Conservation (phyloP, 1,284 basidiomycete species). For the Cryptococcus floricola region DNA sequence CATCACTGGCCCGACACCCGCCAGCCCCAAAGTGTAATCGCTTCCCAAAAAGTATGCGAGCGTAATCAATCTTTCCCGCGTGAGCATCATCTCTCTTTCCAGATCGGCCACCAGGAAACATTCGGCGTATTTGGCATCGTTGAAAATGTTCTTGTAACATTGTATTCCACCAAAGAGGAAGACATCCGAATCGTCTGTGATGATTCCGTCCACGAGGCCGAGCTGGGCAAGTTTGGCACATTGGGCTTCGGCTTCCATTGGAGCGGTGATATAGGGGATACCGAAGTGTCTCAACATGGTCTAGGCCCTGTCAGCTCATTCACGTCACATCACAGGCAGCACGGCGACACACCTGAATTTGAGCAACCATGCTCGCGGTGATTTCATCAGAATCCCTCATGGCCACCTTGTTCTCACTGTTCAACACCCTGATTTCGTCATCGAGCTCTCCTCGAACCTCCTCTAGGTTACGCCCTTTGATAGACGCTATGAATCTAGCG, state of each 20-base stretch:
- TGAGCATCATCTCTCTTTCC: constrained; percentile 80
- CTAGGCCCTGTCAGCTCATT: constrained; percentile 43
- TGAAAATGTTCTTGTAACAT: constrained; percentile 99
- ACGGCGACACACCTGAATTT: constrained; percentile 74
- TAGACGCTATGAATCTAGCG: constrained; percentile 81
- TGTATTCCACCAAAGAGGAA: constrained; percentile 93
- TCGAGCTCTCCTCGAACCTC: constrained; percentile 83
- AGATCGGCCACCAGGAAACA: constrained; percentile 86
- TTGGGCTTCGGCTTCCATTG: constrained; percentile 99
- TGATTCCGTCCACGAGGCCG: constrained; percentile 90
- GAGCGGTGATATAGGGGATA: constrained; percentile 96
- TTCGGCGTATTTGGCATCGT: constrained; percentile 96
- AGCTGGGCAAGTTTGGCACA: constrained; percentile 86
- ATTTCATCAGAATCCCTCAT: constrained; percentile 93
- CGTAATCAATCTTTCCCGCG: constrained; percentile 78
- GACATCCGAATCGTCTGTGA: constrained; percentile 98
- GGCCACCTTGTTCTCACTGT: constrained; percentile 78
- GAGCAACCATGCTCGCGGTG: constrained; percentile 87
- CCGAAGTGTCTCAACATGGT: constrained; percentile 89
- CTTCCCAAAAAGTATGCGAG: constrained; percentile 92
- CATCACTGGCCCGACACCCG: constrained; percentile 90
- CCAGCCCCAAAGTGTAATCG: constrained; percentile 95
- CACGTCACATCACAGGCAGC: not conserved
- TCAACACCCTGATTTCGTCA: constrained; percentile 77
- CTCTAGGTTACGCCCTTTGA: constrained; percentile 76